Conservation (phyloP, 768 basidiomycete genomes). For the Mycena venus region DNA sequence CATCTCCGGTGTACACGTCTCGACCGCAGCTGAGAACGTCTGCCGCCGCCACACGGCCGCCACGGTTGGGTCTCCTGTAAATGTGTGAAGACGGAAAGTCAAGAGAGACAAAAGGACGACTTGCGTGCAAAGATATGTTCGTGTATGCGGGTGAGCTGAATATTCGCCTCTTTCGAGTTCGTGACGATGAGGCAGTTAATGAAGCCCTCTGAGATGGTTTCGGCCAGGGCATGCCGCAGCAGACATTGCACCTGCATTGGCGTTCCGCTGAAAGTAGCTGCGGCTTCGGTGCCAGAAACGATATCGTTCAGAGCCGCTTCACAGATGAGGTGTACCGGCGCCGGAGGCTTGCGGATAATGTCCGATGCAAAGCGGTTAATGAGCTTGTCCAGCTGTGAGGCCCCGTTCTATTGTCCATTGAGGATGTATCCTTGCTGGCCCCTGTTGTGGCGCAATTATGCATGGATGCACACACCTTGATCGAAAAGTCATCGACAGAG, state of each 20-base stretch:
- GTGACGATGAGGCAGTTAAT: constrained; percentile 91
- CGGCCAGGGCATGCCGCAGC: constrained; percentile 84
- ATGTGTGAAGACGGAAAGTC: neutral
- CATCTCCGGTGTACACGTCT: constrained; percentile 80
- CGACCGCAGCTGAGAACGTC: constrained; percentile 90
- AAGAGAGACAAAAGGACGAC: constrained; percentile 45
- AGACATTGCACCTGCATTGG: constrained; percentile 85
- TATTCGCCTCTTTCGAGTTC: constrained; percentile 86
- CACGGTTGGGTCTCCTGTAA: constrained; percentile 85
- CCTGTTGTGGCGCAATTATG: neutral
- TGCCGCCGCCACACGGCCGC: constrained; percentile 92
- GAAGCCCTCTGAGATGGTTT: constrained; percentile 82
- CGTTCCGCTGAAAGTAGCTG: constrained; percentile 57
- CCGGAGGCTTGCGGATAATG: constrained; percentile 70
- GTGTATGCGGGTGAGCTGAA: constrained; percentile 88
- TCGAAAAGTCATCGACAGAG: constrained; percentile 90
- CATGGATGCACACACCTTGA: constrained; percentile 68
- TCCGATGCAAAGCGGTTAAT: constrained; percentile 93
- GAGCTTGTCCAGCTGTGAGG: constrained; percentile 83
- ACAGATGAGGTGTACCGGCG: constrained; percentile 65
- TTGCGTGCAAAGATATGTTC: constrained; percentile 88
- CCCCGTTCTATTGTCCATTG: constrained; percentile 69
- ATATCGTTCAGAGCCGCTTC: constrained; percentile 73
- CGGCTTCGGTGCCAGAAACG: constrained; percentile 61
- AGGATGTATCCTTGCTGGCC: constrained; percentile 12